A percentile compares a stretch with the other conserved stretches of the same genome.
phyloP scores from a whole-genome alignment of 2,329 filamentous ascomycete genomes.

The Epichloe sibirici region DNA sequence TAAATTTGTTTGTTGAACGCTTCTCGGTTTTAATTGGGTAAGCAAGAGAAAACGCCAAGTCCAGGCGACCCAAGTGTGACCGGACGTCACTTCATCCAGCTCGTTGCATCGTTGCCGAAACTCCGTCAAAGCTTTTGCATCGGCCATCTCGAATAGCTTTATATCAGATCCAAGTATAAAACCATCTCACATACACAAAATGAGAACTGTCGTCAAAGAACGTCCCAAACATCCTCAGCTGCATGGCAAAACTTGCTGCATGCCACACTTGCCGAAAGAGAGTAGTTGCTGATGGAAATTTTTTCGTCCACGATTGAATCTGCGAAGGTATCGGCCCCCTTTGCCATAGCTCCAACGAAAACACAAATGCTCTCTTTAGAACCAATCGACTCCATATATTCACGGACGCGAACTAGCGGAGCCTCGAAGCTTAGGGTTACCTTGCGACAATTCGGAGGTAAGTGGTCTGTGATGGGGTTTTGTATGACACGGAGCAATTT shows the following conservation, averaged over 20 bases:
- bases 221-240: constrained; percentile 90
- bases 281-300: constrained; percentile 97
- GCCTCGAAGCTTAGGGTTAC: constrained; percentile 93
- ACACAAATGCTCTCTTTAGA: constrained; percentile 91
- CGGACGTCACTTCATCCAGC: constrained; percentile 24
- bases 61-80: constrained; percentile 48
- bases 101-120: constrained; percentile 61
- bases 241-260: constrained; percentile 99
- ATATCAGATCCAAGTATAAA: neutral
- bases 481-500: constrained; percentile 96
- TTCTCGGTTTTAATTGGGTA: constrained; percentile 61
- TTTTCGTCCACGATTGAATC: constrained; percentile 92
- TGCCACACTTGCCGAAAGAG: constrained; percentile 89
- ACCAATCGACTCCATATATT: constrained; percentile 72
- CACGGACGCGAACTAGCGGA: constrained; percentile 71
- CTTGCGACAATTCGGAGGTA: constrained; percentile 95
- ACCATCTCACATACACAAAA: no score
- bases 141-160: constrained; percentile 7
- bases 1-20: constrained; percentile 63
- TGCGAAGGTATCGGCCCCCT: constrained; percentile 90
- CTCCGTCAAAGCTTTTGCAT: constrained; percentile 15
- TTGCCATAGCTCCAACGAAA: constrained; percentile 97
- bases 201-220: constrained; percentile 47
- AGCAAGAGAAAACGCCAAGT: constrained; percentile 66
- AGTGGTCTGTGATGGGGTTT: constrained; percentile 93